Percentiles rank a stretch among this genome's conserved stretches.
Evolutionary conservation across 495 filamentous ascomycete species (phyloP).

Genomic region (Hyaloscypha hepaticicola): DNA sequence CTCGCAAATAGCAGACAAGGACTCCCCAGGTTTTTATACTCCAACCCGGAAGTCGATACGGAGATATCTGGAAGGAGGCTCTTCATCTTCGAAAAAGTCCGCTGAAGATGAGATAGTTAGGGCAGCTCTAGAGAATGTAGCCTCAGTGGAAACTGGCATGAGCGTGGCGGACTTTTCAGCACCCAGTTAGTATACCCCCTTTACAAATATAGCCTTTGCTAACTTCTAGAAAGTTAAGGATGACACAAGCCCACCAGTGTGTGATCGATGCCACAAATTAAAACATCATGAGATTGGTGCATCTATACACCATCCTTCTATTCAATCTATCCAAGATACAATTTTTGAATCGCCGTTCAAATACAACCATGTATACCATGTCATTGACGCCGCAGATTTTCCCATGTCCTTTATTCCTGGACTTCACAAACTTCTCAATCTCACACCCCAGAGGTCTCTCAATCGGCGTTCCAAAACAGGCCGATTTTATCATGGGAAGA

Average conservation of each 20-base stretch:
- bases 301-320: constrained; percentile 71
- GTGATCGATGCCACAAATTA: constrained; percentile 83
- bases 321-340: constrained; percentile 76
- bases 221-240: constrained; percentile 15
- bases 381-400: constrained; percentile 98
- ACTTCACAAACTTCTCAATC: constrained; percentile 50
- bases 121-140: constrained; percentile 35
- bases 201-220: background rate
- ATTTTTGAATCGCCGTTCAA: constrained; percentile 82
- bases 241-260: constrained; percentile 51
- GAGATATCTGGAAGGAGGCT: constrained; percentile 41
- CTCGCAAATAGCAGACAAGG: constrained; percentile 66
- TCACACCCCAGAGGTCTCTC: constrained; percentile 65
- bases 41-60: constrained; percentile 51
- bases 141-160: background rate
- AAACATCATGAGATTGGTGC: constrained; percentile 68
- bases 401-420: constrained; percentile 83
- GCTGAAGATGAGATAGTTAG: constrained; percentile 33
- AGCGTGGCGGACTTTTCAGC: constrained; percentile 7
- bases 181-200: constrained; percentile 16
- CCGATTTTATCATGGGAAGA: constrained; percentile 60
- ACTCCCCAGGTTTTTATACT: constrained; percentile 76
- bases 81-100: constrained; percentile 19
- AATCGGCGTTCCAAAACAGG: constrained; percentile 69
- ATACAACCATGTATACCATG: constrained; percentile 90